These are phyloP conservation scores for Heracleum sosnowskyi DNA, from an alignment of 129 eudicot genomes.

Conservation along the genomic window DNA sequence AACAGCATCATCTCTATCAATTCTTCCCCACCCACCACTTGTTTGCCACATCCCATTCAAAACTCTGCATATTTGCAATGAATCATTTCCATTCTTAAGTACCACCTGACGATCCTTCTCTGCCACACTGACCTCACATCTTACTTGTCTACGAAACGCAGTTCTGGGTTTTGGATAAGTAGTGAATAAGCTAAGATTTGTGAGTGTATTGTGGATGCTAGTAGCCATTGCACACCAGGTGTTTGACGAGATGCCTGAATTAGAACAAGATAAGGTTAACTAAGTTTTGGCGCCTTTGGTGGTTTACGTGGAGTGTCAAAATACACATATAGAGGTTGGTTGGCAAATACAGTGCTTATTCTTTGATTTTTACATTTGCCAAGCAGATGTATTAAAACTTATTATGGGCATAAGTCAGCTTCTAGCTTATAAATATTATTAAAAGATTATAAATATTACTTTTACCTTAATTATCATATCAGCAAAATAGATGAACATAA, in stretches of 20 bases:
- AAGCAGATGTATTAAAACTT: no score
- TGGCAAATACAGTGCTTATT: no score
- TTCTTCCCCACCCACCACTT: conserved; percentile 99
- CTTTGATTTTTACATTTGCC: no score
- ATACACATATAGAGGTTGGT: no score
- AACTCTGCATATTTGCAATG: conserved; percentile 80
- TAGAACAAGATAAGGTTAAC: not conserved
- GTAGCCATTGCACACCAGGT: not conserved
- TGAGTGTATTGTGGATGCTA: not conserved
- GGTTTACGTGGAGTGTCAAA: no score
- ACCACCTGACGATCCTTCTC: conserved; percentile 36
- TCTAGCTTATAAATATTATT: no score
- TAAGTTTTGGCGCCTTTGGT: not conserved
- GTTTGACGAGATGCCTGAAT: not conserved
- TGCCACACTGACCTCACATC: conserved; percentile 40
- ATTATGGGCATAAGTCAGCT: no score
- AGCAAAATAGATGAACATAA: no score
- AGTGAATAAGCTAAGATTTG: conserved; percentile 4
- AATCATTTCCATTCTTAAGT: conserved; percentile 73
- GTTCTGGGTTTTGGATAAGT: not conserved
- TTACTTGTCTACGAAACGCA: conserved; percentile 12
- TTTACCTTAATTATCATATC: no score
- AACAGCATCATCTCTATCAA: conserved; percentile 82
- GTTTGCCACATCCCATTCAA: conserved; percentile 99
- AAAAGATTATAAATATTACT: no score